Evolutionary conservation across 495 filamentous ascomycete species (phyloP).

Genomic region (Hypoxylon rickii): DNA sequence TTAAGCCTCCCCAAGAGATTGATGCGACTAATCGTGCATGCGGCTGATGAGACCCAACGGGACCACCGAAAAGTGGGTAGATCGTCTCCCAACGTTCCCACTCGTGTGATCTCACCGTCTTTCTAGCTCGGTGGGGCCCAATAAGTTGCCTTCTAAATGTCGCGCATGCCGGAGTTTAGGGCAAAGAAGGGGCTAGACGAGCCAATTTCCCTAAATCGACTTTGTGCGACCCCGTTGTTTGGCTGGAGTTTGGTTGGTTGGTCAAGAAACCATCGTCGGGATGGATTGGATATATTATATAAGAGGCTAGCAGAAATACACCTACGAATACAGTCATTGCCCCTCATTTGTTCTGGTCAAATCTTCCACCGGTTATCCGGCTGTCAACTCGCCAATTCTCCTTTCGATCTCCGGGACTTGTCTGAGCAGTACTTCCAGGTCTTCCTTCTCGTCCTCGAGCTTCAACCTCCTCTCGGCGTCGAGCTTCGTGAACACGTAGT

Average conservation of each 20-base stretch:
- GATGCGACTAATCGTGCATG: neutral
- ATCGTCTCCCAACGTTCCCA: neutral
- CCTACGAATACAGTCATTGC: conserved; percentile 13
- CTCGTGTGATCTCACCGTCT: neutral
- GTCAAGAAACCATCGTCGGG: conserved; percentile 1
- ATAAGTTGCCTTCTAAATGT: neutral
- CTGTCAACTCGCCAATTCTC: conserved; percentile 76
- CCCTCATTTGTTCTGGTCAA: neutral
- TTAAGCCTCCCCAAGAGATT: neutral
- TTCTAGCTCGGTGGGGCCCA: neutral
- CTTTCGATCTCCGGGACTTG: conserved; percentile 86
- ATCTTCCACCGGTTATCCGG: conserved; percentile 31
- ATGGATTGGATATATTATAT: no score
- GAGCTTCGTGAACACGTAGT: conserved; percentile 85
- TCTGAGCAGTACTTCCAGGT: conserved; percentile 81
- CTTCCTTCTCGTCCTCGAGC: conserved; percentile 96
- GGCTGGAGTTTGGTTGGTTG: no score
- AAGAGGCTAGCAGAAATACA: conserved; percentile 9
- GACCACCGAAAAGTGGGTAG: neutral
- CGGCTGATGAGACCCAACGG: neutral
- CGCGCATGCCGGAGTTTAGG: neutral
- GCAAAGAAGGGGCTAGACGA: neutral
- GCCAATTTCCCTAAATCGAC: conserved; percentile 1
- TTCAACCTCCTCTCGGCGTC: conserved; percentile 85
- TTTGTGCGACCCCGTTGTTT: no score